Percentiles rank a stretch among this genome's conserved stretches.
These are phyloP conservation scores for Phytophthora melonis DNA, from an alignment of 352 stramenopile genomes.

Conservation along the genomic window DNA sequence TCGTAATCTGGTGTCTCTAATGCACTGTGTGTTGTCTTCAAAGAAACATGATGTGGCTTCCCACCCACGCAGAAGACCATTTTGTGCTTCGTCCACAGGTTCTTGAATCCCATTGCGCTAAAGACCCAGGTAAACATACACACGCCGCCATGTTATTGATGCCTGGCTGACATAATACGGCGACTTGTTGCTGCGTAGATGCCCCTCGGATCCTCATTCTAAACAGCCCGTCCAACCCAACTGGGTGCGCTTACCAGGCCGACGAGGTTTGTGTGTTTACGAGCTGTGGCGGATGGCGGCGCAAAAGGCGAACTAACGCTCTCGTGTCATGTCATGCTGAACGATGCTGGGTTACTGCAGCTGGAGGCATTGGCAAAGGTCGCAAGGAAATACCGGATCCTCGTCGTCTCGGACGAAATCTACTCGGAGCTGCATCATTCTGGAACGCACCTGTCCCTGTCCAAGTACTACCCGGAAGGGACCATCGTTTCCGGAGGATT, in stretches of 20 bases:
- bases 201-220: slow-evolving; percentile 87
- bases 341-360: slow-evolving; percentile 23
- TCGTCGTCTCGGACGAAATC: slow-evolving; percentile 92
- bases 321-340: not conserved
- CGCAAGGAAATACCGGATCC: slow-evolving; percentile 85
- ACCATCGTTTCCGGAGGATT: slow-evolving; percentile 90
- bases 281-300: not conserved
- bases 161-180: slow-evolving; percentile 2
- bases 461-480: slow-evolving; percentile 87
- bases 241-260: slow-evolving; percentile 82
- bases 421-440: slow-evolving; percentile 88
- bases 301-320: slow-evolving; percentile 11
- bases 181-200: slow-evolving; percentile 39
- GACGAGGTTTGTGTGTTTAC: slow-evolving; percentile 55
- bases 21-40: not conserved
- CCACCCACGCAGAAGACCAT: slow-evolving; percentile 78
- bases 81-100: slow-evolving; percentile 86
- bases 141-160: not conserved
- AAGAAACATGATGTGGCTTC: slow-evolving; percentile 91
- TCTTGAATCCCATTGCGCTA: slow-evolving; percentile 80
- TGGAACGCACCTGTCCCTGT: slow-evolving; percentile 82
- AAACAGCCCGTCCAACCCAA: slow-evolving; percentile 90
- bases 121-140: slow-evolving; percentile 70
- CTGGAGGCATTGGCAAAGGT: slow-evolving; percentile 74
- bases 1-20: not conserved